Base-by-base conservation (phyloP, 116 monocot genomes). In the Posidonia oceanica region DNA sequence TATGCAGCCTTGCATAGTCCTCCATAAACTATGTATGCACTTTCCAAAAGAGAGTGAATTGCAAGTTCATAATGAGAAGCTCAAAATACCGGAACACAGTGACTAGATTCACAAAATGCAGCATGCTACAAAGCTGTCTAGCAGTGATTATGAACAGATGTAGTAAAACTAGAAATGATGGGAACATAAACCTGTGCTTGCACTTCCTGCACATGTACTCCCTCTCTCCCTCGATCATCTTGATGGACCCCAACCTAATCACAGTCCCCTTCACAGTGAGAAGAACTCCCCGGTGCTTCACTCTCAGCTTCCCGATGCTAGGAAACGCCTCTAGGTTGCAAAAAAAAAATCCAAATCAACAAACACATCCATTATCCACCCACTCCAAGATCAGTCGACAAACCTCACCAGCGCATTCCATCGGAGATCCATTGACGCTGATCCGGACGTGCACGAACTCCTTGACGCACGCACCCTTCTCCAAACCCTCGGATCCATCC, bases 181-280 rank as follows among this genome's bases (percentile, higher is more conserved):
- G 48, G 8, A 68, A 22, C 21, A 13, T 16, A 17, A 54, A 79
- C 99, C 90, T 90, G 57, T 83, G 60, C 76, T 81, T 86, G 83
- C 99, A 99, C 72, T 85, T 93, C 75, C 81, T 81, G 76, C 99
- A 99, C 74, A 86, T 80, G 65, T 99, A 99, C 44, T 79, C 61
- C 58, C 90, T 69, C 78, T 99, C 93, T n/a, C 90, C 86, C 73
- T 99, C 99, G 3, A 99, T 99, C 93, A 99, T 99, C 81, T 99
- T 99, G 39, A 93, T 66, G 3, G 88, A 69, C 13, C 93, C 99
- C 1, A 90, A 93, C 52, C 99, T 80, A 59, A 93, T 90, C 7
- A 99, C 90, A 0, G 90, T 99, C 39, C 99, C 99, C 72, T 93
- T 93, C 20, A 99, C 74, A 53, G 93, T 85, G 17, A 99, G 75